Base-by-base conservation (phyloP, 2,329 filamentous ascomycete species). In the Cyanodermella asteris region DNA sequence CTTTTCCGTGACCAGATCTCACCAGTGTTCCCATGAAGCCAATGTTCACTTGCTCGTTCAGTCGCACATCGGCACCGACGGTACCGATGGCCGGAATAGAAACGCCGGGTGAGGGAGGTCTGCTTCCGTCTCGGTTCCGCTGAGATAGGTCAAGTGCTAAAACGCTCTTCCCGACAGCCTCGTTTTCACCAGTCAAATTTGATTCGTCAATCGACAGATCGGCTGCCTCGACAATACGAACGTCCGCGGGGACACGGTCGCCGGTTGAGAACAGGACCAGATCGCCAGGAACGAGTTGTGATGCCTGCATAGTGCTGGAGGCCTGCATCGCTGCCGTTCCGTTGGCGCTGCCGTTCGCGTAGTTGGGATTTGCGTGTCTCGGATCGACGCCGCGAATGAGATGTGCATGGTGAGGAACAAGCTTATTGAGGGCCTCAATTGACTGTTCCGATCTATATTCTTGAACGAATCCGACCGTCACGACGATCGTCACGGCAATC, bases 371-470 rank as follows among this genome's bases (percentile, higher is more conserved):
- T 12, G 27, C 27, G 22, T 37, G 36, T 12, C 25, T 28, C 6
- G 39, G 30, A 14, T 45, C 42, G 6, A 47, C 31, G 25, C 61
- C 59, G 32, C 90, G 72, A 31, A 97, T 78, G n/a, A 94, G 59
- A 51, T 97, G 82, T 16, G 90, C 87, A 45, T 82, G 80, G 45
- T 94, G 90, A 15, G 87, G 90, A 0, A 97, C 84, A 14, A 97
- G 56, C 39, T 87, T 78, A 42, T 76, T 93, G 37, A 97, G 56
- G 12, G 87, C 87, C 49, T 97, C 87, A 36, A 97, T 69, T 3
- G 84, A 94, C 50, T 97, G 90, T 46, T 97, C 87, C 6, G 87
- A 94, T 30, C 87, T 64, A 47, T 97, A 97, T 50, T 97, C 87
- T 45, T 97, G 87, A 26, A 94, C 69, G 38, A 97, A 97, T 2